Evolutionary conservation across 306 rosid species (phyloP), one percentile per base, ranked within the genome.

Genomic region (Quercus suber): DNA sequence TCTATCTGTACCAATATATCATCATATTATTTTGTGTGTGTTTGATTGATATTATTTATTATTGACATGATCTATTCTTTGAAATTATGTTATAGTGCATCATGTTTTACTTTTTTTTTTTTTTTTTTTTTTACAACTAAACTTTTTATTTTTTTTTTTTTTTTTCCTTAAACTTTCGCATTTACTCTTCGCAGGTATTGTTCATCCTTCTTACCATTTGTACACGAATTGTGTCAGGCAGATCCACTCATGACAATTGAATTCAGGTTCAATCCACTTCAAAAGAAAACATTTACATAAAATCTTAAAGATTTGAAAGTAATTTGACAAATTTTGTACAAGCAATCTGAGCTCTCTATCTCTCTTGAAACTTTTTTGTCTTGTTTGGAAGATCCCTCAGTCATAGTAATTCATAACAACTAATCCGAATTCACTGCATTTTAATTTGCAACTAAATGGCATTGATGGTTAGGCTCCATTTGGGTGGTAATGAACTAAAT

Each of bases 191-290:
- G 15, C 14, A 45, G 52, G 52, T 45, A 11, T 45, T 45, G 3
- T 12, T 64, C 21, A 21, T 37, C 13, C 49, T 17, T 57, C 70
- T 74, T 45, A 71, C 55, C 53, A 7, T 43, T 20, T 28, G 51
- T 37, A 53, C 33, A 65, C 49, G 21, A 13, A 60, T 71, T 18
- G 55, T 2, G 25, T n/a, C 31, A 69, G 21, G 25, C 28, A 15
- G 9, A 57, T 68, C 35, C 63, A 35, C 52, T 30, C 64, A 69
- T 45, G 13, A 71, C 58, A 58, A 75, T 57, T 51, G 9, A 35
- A 56, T 37, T 74, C 84, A 21, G 80, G 75, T 80, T 33, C 51
- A 8, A 3, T 35, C 9, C 6, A 35, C n/a, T 67, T 67, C 27
- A 33, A 37, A 37, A 31, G 72, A 10, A 67, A 19, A 33, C 14